phyloP scores from a whole-genome alignment of 108 stramenopile species.

The Nannochloropsis oceanica region DNA sequence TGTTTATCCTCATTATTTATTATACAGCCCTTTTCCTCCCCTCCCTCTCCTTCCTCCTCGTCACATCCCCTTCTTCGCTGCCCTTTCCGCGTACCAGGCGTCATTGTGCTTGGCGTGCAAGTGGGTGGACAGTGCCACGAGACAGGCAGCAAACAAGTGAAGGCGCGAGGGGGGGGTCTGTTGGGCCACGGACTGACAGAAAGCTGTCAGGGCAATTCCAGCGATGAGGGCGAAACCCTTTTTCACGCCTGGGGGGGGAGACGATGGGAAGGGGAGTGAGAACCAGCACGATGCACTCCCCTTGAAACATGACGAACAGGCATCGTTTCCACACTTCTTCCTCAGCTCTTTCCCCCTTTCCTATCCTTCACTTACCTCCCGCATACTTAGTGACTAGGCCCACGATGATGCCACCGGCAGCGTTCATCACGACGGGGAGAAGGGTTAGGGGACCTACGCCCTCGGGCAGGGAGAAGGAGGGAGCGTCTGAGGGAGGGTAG shows the following conservation, averaged over 20 bases:
- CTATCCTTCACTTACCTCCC: constrained; percentile 38
- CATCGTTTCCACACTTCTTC: too few relatives aligned
- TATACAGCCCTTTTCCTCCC: too few relatives aligned
- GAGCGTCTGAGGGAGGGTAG: too few relatives aligned
- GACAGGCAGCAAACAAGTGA: neutral
- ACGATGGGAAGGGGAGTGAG: too few relatives aligned
- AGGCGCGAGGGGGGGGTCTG: neutral
- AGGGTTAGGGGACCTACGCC: constrained; percentile 55
- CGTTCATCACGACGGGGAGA: constrained; percentile 66
- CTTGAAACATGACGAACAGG: too few relatives aligned
- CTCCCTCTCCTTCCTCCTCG: neutral
- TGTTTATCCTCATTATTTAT: too few relatives aligned
- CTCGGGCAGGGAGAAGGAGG: constrained; percentile 40
- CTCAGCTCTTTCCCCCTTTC: too few relatives aligned
- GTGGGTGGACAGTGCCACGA: neutral
- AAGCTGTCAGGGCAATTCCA: neutral
- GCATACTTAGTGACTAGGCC: constrained; percentile 82
- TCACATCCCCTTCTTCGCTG: neutral
- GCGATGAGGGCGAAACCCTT: neutral
- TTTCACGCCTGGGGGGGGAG: neutral
- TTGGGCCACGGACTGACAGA: neutral
- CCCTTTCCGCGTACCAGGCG: neutral
- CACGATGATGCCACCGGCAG: constrained; percentile 73
- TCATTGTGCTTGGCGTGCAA: neutral
- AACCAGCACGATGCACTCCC: too few relatives aligned